phyloP scores from a whole-genome alignment of 2,329 filamentous ascomycete species.

The Eurotiales sp. region DNA sequence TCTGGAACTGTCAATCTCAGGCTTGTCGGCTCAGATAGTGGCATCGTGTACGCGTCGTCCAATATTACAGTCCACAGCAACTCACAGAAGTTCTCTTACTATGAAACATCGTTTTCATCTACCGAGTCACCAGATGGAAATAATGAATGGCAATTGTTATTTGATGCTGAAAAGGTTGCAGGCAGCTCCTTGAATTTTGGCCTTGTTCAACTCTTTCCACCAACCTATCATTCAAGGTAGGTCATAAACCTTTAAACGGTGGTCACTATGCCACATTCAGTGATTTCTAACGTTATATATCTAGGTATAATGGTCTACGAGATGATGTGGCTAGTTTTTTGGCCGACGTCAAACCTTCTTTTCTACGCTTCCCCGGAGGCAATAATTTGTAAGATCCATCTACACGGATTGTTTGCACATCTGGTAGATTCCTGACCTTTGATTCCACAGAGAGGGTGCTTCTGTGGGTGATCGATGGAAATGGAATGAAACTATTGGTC shows the following conservation, averaged over 20 bases:
- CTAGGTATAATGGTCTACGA: slow-evolving; percentile 47
- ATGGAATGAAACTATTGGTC: slow-evolving; percentile 52
- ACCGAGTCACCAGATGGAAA: slow-evolving; percentile 34
- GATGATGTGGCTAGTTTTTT: slow-evolving; percentile 45
- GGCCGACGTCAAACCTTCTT: slow-evolving; percentile 40
- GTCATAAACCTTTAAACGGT: too few relatives aligned
- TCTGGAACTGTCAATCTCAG: slow-evolving; percentile 33
- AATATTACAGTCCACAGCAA: slow-evolving; percentile 24
- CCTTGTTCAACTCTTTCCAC: slow-evolving; percentile 52
- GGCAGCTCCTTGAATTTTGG: slow-evolving; percentile 48
- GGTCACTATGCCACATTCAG: too few relatives aligned
- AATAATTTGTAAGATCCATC: slow-evolving; percentile 18
- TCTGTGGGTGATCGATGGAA: slow-evolving; percentile 40
- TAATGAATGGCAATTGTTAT: slow-evolving; percentile 51
- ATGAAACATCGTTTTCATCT: slow-evolving; percentile 23
- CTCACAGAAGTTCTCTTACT: slow-evolving; percentile 26
- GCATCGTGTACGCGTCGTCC: slow-evolving; percentile 37
- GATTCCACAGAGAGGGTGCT: slow-evolving; percentile 31
- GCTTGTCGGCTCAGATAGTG: slow-evolving; percentile 40
- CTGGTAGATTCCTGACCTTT: background rate
- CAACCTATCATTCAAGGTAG: slow-evolving; percentile 50
- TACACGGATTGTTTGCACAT: background rate
- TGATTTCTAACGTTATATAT: too few relatives aligned
- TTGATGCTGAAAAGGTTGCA: slow-evolving; percentile 41
- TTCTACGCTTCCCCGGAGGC: slow-evolving; percentile 22